Evolutionary conservation across 106 monocot genomes (phyloP), one percentile per base, ranked within the genome.

Genomic region (Iris macrosiphon): DNA sequence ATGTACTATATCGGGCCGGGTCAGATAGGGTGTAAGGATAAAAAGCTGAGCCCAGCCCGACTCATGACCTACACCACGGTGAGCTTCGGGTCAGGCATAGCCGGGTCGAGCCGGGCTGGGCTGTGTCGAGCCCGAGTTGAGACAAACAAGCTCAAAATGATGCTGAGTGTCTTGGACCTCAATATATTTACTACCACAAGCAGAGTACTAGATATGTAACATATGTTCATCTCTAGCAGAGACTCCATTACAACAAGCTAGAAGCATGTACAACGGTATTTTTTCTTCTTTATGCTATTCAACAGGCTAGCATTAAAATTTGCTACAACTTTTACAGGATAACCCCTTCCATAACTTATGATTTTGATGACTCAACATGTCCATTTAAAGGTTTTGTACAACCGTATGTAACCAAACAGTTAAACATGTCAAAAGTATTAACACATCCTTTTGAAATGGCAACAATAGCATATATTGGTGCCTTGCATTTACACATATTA

Each of bases 191-290:
- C 15, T 27, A 55, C 12, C 6, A 57, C 4, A 25, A 34, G 26
- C 18, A 18, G 25, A 37, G 18, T 34, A 31, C n/a, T 12, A 21
- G 11, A 2, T 48, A 35, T 13, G 24, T 17, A 57, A 12, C 22
- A 22, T 67, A 38, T 59, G 51, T 44, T 52, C 51, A 43, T 7
- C 46, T 20, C 24, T 20, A 39, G 2, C 15, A 68, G 46, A 59
- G 33, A 19, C 24, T 43, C 25, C 40, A 31, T 7, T 43, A 22
- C 0, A 18, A 31, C 31, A 14, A 33, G 23, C 15, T 33, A 44
- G 17, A 60, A 24, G 32, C 4, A 2, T 39, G 10, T 15, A 14
- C n/a, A 3, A 26, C 25, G 27, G 25, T 20, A 71, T 47, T 25
- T 12, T n/a, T 54, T 8, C 34, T 5, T 37, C 45, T 10, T 12